Conservation (phyloP, 495 filamentous ascomycete species). For the Gamarada debralockiae region DNA sequence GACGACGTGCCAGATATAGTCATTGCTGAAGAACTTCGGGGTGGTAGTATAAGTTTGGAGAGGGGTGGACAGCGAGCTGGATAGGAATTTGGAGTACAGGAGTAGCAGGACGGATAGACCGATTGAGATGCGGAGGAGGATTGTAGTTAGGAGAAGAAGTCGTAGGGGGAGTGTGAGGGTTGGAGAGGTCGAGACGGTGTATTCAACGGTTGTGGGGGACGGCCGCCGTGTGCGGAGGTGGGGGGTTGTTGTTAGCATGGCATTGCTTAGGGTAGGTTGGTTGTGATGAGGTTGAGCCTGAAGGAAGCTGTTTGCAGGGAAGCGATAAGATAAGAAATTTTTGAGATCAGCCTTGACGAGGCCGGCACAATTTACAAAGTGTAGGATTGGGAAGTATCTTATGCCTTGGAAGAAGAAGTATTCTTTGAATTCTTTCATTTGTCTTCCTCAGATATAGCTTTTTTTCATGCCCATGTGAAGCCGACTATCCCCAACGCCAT, state of each 20-base stretch:
- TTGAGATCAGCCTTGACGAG: neutral
- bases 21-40: constrained; percentile 8
- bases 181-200: constrained; percentile 74
- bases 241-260: constrained; percentile 44
- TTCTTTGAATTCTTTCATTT: too few species aligned
- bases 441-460: too few species aligned
- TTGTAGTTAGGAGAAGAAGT: constrained; percentile 27
- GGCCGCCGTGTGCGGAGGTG: constrained; percentile 66
- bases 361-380: neutral
- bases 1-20: constrained; percentile 12
- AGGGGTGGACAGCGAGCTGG: constrained; percentile 16
- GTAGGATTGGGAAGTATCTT: too few species aligned
- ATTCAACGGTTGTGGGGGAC: constrained; percentile 81
- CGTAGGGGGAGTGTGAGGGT: constrained; percentile 50
- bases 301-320: constrained; percentile 1
- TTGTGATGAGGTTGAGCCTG: neutral
- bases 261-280: neutral
- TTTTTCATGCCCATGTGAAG: too few species aligned
- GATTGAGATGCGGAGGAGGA: constrained; percentile 36
- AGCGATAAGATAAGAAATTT: constrained; percentile 18
- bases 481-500: too few species aligned
- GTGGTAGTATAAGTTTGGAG: constrained; percentile 3
- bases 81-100: constrained; percentile 33
- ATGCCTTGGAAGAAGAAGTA: too few species aligned
- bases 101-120: constrained; percentile 39